Base-by-base conservation (phyloP, 352 stramenopile species). In the Saprolegnia diclina region DNA sequence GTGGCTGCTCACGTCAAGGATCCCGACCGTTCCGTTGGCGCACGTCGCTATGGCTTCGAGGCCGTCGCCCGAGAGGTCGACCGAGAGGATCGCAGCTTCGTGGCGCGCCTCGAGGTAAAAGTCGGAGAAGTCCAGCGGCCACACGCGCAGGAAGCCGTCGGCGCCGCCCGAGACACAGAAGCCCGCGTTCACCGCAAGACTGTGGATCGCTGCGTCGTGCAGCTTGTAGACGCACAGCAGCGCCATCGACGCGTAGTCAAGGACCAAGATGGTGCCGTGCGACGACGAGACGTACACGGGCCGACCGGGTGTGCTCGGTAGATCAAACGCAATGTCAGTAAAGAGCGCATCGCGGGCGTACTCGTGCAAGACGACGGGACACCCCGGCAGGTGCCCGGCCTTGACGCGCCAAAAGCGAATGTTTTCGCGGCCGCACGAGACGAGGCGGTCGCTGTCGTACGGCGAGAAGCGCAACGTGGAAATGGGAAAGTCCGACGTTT, bases 21-120 rank as follows among this genome's bases (percentile, higher is more conserved):
- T 65, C 0, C 91, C 90, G 18, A 97, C 81, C 0, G 86, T 87
- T 18, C 90, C 90, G 40, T 82, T 89, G 0, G 64, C 72, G 24
- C 79, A 88, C 0, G 87, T 87, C 0, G 95, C 86, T 7, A 92
- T 56, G 0, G 97, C 79, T 57, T 81, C 79, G 46, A 96, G 81
- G 0, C 91, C 90, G 44, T 97, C 89, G 6, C 64, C 64, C 0
- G 84, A 93, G 2, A 96, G 78, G 64, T 91, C 78, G 9, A 90
- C 76, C 7, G 71, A 77, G 5, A 72, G 73, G 5, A 97, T 87
- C 0, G 80, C 63, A 0, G 77, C 77, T 46, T 96, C 88, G 57
- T 96, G 87, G 22, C 88, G 76, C 21, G 89, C 91, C 73, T 97
- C 91, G 32, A 97, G 72, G 69, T 97, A 94, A 71, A 94, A 97